phyloP scores from a whole-genome alignment of 441 rosid genomes.

The Populus hybrid region DNA sequence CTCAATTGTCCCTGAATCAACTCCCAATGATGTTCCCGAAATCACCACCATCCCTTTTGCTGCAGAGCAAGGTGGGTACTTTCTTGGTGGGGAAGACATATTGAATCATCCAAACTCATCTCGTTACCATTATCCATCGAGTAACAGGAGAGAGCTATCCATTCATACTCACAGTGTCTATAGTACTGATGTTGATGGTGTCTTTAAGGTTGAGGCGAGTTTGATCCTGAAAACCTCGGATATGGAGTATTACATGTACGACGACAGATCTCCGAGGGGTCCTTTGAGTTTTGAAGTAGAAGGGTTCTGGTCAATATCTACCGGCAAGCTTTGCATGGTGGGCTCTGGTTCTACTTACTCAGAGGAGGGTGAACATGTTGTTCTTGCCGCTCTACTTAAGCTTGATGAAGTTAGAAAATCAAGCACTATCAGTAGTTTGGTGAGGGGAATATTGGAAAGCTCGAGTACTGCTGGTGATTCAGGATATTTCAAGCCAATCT shows the following conservation, averaged over 20 bases:
- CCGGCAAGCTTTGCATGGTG: conserved; percentile 79
- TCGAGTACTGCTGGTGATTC: conserved; percentile 24
- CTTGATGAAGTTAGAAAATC: conserved; percentile 43
- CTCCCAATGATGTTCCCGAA: conserved; percentile 9
- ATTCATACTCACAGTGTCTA: conserved; percentile 23
- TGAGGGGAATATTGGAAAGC: conserved; percentile 57
- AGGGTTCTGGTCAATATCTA: conserved; percentile 71
- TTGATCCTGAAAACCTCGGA: conserved; percentile 9
- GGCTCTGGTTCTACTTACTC: conserved; percentile 45
- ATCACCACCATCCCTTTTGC: conserved; percentile 20
- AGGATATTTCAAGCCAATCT: conserved; percentile 48
- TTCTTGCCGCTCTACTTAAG: conserved; percentile 46
- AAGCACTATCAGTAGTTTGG: conserved; percentile 48
- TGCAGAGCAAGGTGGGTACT: conserved; percentile 26
- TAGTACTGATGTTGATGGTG: conserved; percentile 9
- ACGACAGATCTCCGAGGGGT: not conserved
- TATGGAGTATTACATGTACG: not conserved
- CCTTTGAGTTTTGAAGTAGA: conserved; percentile 38
- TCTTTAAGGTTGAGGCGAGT: conserved; percentile 26
- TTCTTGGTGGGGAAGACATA: conserved; percentile 21
- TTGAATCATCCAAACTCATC: not conserved
- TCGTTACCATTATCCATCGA: not conserved
- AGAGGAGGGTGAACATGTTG: conserved; percentile 26
- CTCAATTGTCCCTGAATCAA: conserved; percentile 19
- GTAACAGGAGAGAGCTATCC: not conserved